Percentiles rank a stretch among this genome's conserved stretches.
These are phyloP conservation scores for Cardiosporidium cionae DNA, from an alignment of 169 alveolate species.

Conservation along the genomic window DNA sequence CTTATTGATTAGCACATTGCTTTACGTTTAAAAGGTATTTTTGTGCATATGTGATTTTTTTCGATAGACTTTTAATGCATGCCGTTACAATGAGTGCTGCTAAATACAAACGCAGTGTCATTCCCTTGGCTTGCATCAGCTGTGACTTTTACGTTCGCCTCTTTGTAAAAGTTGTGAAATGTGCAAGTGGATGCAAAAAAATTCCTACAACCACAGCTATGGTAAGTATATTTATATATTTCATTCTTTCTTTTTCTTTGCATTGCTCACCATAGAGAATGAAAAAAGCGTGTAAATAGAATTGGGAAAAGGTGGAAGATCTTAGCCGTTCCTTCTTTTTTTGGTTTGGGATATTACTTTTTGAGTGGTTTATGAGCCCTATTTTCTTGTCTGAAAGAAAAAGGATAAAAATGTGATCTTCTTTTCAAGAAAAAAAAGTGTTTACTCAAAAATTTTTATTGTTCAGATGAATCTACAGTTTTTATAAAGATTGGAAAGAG, in stretches of 20 bases:
- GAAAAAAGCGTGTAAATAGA: not conserved
- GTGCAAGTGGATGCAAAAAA: conserved; percentile 29
- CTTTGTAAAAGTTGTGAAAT: conserved; percentile 30
- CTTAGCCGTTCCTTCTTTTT: no score
- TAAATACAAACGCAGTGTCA: conserved; percentile 52
- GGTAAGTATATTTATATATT: not conserved
- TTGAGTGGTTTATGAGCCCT: no score
- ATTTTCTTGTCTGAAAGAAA: no score
- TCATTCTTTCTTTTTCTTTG: not conserved
- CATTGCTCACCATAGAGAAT: not conserved
- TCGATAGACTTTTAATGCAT: conserved; percentile 12
- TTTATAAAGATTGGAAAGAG: no score
- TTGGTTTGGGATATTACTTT: no score
- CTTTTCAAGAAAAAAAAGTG: no score
- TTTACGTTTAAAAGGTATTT: not conserved
- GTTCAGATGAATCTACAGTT: no score
- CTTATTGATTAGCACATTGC: no score
- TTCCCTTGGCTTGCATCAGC: conserved; percentile 70
- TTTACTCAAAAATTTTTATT: no score
- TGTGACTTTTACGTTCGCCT: conserved; percentile 81
- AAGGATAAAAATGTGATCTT: no score
- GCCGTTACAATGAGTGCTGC: conserved; percentile 29
- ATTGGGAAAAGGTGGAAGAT: not conserved
- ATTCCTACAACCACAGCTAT: conserved; percentile 25
- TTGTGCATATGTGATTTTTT: not conserved